Evolutionary conservation across 1,284 basidiomycete species (phyloP).

Genomic region (Ustilago trichophora): DNA sequence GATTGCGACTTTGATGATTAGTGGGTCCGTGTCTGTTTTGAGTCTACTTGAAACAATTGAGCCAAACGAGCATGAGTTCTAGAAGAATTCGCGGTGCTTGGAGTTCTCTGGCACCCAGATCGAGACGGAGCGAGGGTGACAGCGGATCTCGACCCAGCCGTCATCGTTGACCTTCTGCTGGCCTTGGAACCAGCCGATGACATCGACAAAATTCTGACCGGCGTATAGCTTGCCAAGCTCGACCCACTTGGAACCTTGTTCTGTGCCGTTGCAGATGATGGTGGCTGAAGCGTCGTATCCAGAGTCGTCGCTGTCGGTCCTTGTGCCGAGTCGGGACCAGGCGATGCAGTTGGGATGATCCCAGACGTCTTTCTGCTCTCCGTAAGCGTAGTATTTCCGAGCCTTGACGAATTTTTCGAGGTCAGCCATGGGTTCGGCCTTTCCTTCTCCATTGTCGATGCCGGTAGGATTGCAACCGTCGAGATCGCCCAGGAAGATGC

Average conservation of each 20-base stretch:
- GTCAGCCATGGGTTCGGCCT: slow-evolving; percentile 61
- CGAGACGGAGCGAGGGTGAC: slow-evolving; percentile 33
- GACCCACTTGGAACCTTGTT: slow-evolving; percentile 49
- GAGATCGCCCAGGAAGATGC: slow-evolving; percentile 91
- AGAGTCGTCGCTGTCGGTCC: slow-evolving; percentile 18
- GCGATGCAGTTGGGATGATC: slow-evolving; percentile 54
- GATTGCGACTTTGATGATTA: too few relatives aligned
- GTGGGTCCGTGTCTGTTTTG: not conserved
- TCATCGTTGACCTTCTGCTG: slow-evolving; percentile 48
- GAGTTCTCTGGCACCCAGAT: slow-evolving; percentile 55
- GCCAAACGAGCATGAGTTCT: too few relatives aligned
- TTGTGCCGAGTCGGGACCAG: slow-evolving; percentile 47
- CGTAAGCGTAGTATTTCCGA: slow-evolving; percentile 71
- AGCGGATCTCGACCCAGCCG: slow-evolving; percentile 51
- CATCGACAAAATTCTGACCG: slow-evolving; percentile 51
- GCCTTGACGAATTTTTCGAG: slow-evolving; percentile 70
- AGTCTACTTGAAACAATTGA: too few relatives aligned
- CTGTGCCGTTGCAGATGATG: slow-evolving; percentile 52
- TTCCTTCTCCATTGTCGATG: slow-evolving; percentile 62
- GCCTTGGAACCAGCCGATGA: slow-evolving; percentile 53
- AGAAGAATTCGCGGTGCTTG: slow-evolving; percentile 34
- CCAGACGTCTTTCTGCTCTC: slow-evolving; percentile 68
- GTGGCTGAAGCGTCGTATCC: slow-evolving; percentile 54
- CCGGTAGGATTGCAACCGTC: slow-evolving; percentile 69
- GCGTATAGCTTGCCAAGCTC: slow-evolving; percentile 47